Evolutionary conservation across 148 eudicot genomes (phyloP), one percentile per base, ranked within the genome.

Genomic region (Camellia lanceoleosa): DNA sequence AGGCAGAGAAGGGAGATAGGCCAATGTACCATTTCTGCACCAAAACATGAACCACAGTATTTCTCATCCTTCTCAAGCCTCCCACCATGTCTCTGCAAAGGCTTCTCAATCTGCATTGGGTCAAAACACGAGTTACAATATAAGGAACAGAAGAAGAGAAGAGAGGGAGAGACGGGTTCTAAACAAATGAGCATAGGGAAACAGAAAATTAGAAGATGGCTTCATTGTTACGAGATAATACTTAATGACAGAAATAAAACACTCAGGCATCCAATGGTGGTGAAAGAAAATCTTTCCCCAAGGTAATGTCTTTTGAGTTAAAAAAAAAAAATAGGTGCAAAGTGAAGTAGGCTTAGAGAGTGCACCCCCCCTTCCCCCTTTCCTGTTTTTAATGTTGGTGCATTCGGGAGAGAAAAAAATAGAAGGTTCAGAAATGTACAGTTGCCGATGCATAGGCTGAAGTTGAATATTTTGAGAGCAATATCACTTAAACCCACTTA

Each of bases 11-110:
- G 19, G 12, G 12, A 65, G 15, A 83, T 15, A 82, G 41, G 75
- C 49, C 68, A 83, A 66, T 79, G 6, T 88, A 92, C 99, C 91
- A 54, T 12, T 86, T 89, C 99, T 68, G 99, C 99, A 78, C 99
- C 99, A 92, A 75, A 95, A 82, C 99, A 95, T 74, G 99, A 95
- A 79, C 99, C 99, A 74, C 99, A 95, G 68, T 95, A 95, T 68
- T 87, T 89, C 82, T 95, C 99, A 76, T 95, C 89, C 79, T 89
- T 87, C 79, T 92, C 95, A 79, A 95, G 97, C 85, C 99, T 89
- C 72, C 99, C 99, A 84, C 99, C 99, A 88, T 95, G 99, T 84
- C 83, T 93, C 84, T 95, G 99, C 76, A 95, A 81, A 81, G 99
- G 99, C 88, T 83, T 92, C 84, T 91, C 94, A 83, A 95, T 89